Percentiles rank a stretch among this genome's conserved stretches.
phyloP scores from a whole-genome alignment of 2,329 filamentous ascomycete species.

The Thyridium curvatum region DNA sequence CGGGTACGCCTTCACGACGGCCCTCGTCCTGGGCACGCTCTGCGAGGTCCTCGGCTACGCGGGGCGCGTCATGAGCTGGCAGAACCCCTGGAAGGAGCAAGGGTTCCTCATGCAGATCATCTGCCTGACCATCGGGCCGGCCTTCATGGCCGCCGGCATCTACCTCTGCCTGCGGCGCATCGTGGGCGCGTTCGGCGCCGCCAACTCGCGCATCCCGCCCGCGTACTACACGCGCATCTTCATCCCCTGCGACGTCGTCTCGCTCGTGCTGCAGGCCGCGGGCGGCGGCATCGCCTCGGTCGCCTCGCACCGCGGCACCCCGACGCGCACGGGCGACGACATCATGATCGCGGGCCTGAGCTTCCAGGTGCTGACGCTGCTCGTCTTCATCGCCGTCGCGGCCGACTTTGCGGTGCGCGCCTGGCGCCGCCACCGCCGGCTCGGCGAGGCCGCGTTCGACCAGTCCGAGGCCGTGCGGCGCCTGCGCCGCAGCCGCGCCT shows the following conservation, averaged over 20 bases:
- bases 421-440: slow-evolving; percentile 23
- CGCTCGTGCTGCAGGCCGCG: slow-evolving; percentile 52
- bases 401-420: slow-evolving; percentile 42
- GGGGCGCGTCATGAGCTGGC: slow-evolving; percentile 48
- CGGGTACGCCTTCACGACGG: slow-evolving; percentile 43
- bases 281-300: slow-evolving; percentile 50
- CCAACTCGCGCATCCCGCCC: slow-evolving; percentile 41
- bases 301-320: slow-evolving; percentile 27
- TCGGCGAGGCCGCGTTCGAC: slow-evolving; percentile 28
- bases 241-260: slow-evolving; percentile 56
- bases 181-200: slow-evolving; percentile 38
- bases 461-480: slow-evolving; percentile 25
- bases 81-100: slow-evolving; percentile 43
- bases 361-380: slow-evolving; percentile 53
- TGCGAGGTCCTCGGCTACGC: slow-evolving; percentile 54
- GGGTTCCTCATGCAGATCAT: slow-evolving; percentile 52
- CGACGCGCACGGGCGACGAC: slow-evolving; percentile 40
- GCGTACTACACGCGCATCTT: slow-evolving; percentile 48
- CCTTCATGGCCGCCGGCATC: slow-evolving; percentile 57
- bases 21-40: slow-evolving; percentile 45
- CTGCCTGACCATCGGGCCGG: slow-evolving; percentile 58
- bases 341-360: slow-evolving; percentile 60
- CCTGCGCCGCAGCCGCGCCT: slow-evolving; percentile 33
- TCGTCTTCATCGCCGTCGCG: slow-evolving; percentile 44
- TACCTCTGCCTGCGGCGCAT: slow-evolving; percentile 54